Conservation (phyloP, 257 asterid species). For the Scutellaria barbata region DNA sequence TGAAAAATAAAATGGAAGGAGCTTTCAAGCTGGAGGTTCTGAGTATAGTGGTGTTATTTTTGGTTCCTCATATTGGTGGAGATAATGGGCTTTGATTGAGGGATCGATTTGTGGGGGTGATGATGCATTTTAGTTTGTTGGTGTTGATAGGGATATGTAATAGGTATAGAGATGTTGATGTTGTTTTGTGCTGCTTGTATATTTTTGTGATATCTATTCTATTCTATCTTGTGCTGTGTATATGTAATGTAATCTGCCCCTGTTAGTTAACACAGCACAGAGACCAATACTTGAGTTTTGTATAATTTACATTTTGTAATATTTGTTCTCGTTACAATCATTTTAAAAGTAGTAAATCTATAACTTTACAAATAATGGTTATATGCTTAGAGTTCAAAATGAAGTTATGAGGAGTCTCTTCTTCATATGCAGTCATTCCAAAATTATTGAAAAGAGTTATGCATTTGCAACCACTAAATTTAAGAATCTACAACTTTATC, state of each 20-base stretch:
- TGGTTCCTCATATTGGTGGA: slow-evolving; percentile 18
- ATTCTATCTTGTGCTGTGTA: slow-evolving; percentile 23
- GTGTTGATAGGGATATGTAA: slow-evolving; percentile 34
- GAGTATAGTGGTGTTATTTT: slow-evolving; percentile 6
- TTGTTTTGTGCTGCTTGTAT: slow-evolving; percentile 43
- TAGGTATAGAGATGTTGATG: slow-evolving; percentile 27
- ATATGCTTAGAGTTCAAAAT: no score
- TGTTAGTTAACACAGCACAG: slow-evolving; percentile 27
- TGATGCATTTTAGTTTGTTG: slow-evolving; percentile 13
- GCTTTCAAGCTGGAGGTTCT: slow-evolving; percentile 36
- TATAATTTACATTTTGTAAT: not conserved
- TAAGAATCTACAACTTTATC: no score
- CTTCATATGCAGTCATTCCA: no score
- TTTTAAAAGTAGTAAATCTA: no score
- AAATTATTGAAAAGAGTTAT: no score
- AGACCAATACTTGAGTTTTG: slow-evolving; percentile 32
- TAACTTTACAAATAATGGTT: no score
- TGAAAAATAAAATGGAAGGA: not conserved
- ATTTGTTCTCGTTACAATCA: no score
- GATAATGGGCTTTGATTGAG: slow-evolving; percentile 27
- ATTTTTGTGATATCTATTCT: slow-evolving; percentile 32
- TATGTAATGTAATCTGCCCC: slow-evolving; percentile 22
- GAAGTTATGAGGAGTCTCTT: no score
- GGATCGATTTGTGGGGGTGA: slow-evolving; percentile 20
- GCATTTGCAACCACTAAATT: no score